Base-by-base conservation (phyloP, 768 basidiomycete genomes). In the Lactarius evosmus region DNA sequence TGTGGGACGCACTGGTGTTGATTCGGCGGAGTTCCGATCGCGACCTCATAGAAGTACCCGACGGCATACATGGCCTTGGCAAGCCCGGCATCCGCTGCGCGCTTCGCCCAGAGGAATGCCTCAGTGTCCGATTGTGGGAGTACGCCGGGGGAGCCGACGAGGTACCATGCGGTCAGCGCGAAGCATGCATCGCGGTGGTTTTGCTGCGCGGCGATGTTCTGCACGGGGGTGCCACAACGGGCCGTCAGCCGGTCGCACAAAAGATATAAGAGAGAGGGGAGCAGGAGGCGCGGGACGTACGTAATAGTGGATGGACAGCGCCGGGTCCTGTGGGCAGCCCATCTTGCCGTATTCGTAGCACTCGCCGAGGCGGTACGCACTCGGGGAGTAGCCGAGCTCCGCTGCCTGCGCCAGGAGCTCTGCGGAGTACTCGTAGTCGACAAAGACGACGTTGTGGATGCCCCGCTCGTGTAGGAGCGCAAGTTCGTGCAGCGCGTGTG, bases 311-410 rank as follows among this genome's bases (percentile, higher is more conserved):
- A 99, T 99, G 52, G 93, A 96, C 61, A 99, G 79, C 32, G 97
- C 97, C 1, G 95, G 85, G 73, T 99, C 97, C 73, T 95, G 92
- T 19, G 97, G 97, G 71, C 97, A 98, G 9, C 95, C 95, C 85
- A 98, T 89, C 80, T 93, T 95, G 38, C 97, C 97, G 74, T 98
- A 99, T 79, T 99, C 97, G 74, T 99, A 99, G 75, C 95, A 98
- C 77, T 98, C 96, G 29, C 97, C 97, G 61, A 98, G 78, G 64
- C 93, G 87, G 77, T 95, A 93, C 34, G 97, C 97, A 67, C 92
- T 95, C 19, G 96, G 93, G 9, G 96, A 94, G 76, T 98, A 98
- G 5, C 95, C 95, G 29, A 99, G 82, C 75, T 98, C 97, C 0
- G 93, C 87, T 29, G 95, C 96, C 73, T 97, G 93, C 2, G 97